Conservation (phyloP, 768 basidiomycete genomes). For the Hericium coralloides region DNA sequence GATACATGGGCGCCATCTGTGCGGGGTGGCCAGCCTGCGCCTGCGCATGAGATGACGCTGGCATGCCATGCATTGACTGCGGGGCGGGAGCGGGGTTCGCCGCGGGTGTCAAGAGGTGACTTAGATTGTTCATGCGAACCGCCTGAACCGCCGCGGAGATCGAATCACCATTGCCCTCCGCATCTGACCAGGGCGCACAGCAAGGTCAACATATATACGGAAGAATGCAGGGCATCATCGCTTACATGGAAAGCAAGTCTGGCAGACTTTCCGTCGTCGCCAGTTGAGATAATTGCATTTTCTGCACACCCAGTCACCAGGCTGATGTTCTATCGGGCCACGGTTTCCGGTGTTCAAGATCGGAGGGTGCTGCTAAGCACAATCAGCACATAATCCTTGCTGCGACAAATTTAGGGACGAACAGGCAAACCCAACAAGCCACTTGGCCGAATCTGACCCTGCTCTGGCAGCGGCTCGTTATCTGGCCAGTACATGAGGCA, state of each 20-base stretch:
- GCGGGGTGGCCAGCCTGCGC: background rate
- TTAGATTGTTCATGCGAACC: constrained; percentile 73
- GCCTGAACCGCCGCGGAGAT: constrained; percentile 80
- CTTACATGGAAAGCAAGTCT: constrained; percentile 80
- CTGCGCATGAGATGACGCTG: constrained; percentile 9
- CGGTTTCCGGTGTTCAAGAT: constrained; percentile 86
- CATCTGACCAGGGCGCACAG: constrained; percentile 36
- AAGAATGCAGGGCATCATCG: constrained; percentile 9
- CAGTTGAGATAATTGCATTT: constrained; percentile 87
- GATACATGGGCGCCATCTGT: background rate
- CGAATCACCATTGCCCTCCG: constrained; percentile 83
- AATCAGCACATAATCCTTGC: constrained; percentile 6
- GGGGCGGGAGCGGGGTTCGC: constrained; percentile 23
- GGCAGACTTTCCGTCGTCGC: constrained; percentile 82
- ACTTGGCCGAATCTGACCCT: constrained; percentile 62
- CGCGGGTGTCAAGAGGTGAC: constrained; percentile 52
- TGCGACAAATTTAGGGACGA: constrained; percentile 13
- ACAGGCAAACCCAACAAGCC: constrained; percentile 47
- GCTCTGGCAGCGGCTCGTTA: constrained; percentile 77
- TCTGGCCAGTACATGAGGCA: constrained; percentile 91
- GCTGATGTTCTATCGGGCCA: constrained; percentile 77
- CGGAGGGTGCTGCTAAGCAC: constrained; percentile 54
- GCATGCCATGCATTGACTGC: constrained; percentile 1
- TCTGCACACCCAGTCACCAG: constrained; percentile 52
- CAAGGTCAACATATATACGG: constrained; percentile 4